These are phyloP conservation scores for Fraxinus americana DNA, from an alignment of 257 asterid genomes.

Conservation along the genomic window DNA sequence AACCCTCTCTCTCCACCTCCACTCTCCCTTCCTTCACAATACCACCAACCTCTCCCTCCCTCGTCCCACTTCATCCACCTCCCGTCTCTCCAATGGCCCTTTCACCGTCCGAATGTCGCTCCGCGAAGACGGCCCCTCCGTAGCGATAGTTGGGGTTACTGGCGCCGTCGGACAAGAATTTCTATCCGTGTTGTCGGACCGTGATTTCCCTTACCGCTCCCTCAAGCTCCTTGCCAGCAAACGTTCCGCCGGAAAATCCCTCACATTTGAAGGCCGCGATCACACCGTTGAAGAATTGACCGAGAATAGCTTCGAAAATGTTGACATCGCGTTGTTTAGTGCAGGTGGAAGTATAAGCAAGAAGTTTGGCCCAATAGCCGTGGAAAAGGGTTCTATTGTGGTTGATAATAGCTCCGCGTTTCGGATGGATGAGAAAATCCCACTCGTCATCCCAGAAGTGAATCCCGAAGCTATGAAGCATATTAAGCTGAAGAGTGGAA, in stretches of 20 bases:
- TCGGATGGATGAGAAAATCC: conserved; percentile 86
- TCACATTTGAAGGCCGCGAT: conserved; percentile 45
- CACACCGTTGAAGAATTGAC: conserved; percentile 65
- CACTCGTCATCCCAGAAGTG: conserved; percentile 92
- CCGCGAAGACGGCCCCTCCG: conserved; percentile 72
- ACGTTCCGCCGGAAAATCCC: conserved; percentile 72
- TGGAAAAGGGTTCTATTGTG: conserved; percentile 67
- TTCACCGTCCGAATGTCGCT: conserved; percentile 77
- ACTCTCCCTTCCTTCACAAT: conserved; percentile 14
- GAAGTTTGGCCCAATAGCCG: conserved; percentile 83
- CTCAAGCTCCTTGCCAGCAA: conserved; percentile 86
- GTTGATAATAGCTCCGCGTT: conserved; percentile 99
- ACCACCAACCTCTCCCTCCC: conserved; percentile 34
- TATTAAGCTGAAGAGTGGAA: conserved; percentile 64
- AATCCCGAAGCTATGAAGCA: conserved; percentile 90
- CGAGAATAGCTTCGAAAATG: conserved; percentile 64
- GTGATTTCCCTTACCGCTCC: conserved; percentile 83
- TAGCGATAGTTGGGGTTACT: conserved; percentile 90
- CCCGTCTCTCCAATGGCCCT: conserved; percentile 29
- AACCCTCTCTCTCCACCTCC: conserved; percentile 42
- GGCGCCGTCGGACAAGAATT: conserved; percentile 97
- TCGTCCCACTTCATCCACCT: conserved; percentile 26
- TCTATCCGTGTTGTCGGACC: conserved; percentile 84
- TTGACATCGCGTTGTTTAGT: conserved; percentile 83
- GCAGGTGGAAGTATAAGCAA: conserved; percentile 96